phyloP scores from a whole-genome alignment of 345 rosid species.

The Passiflora organensis region DNA sequence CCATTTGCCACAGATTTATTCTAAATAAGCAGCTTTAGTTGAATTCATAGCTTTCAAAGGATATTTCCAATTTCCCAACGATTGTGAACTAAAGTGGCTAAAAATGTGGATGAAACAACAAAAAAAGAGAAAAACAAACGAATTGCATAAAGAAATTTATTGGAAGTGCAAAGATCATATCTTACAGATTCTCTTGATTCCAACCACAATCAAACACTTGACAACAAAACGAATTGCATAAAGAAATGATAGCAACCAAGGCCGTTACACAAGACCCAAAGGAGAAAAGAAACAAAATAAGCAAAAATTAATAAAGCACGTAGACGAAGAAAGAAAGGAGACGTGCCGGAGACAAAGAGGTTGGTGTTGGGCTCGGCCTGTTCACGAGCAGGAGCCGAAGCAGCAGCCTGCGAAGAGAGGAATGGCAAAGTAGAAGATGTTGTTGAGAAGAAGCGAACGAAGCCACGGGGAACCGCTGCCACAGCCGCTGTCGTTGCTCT shows the following conservation, averaged over 20 bases:
- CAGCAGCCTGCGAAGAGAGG: slow-evolving; percentile 21
- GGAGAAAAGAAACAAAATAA: not conserved
- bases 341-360: slow-evolving; percentile 65
- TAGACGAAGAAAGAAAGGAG: not conserved
- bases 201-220: too few relatives aligned
- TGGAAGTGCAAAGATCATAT: too few relatives aligned
- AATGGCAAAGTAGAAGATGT: slow-evolving; percentile 32
- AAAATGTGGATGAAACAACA: too few relatives aligned
- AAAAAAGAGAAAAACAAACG: too few relatives aligned
- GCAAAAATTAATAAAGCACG: not conserved
- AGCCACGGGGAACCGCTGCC: slow-evolving; percentile 33
- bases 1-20: not conserved
- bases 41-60: not conserved
- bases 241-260: not conserved
- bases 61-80: not conserved
- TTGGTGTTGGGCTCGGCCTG: slow-evolving; percentile 71
- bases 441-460: slow-evolving; percentile 47
- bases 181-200: too few relatives aligned
- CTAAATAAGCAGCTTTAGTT: not conserved
- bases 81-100: not conserved
- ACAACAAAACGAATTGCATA: not conserved
- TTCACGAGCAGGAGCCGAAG: slow-evolving; percentile 37
- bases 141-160: too few relatives aligned
- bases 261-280: not conserved
- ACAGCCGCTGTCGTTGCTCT: slow-evolving; percentile 31